Evolutionary conservation across 129 eudicot species (phyloP).

Genomic region (Erigeron canadensis): DNA sequence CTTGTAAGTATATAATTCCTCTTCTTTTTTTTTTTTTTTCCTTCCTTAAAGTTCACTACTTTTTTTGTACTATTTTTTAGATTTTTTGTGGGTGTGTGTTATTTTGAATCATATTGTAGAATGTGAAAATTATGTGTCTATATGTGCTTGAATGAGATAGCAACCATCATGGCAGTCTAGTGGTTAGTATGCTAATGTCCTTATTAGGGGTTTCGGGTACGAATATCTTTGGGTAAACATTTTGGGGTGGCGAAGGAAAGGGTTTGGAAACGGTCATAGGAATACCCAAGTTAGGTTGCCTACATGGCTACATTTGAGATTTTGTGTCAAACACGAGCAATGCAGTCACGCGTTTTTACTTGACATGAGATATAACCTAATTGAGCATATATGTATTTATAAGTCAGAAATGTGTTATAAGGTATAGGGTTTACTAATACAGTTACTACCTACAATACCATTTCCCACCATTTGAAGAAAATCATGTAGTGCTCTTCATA

Average conservation of each 20-base stretch:
- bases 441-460: neutral
- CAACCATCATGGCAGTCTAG: no score
- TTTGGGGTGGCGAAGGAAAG: no score
- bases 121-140: no score
- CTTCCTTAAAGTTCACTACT: neutral
- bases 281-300: no score
- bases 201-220: no score
- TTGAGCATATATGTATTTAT: neutral
- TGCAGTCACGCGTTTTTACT: neutral
- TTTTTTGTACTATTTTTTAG: no score
- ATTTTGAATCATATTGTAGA: neutral
- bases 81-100: neutral
- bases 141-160: no score
- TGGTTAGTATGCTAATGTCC: no score
- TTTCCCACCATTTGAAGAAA: neutral
- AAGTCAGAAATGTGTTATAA: neutral
- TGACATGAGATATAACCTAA: neutral
- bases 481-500: neutral
- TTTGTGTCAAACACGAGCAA: neutral
- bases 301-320: neutral
- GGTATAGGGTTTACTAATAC: neutral
- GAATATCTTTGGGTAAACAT: no score
- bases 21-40: neutral
- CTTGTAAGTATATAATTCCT: constrained; percentile 15
- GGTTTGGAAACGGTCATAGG: no score